These are phyloP conservation scores for Tulasnella sp. DNA, from an alignment of 768 basidiomycete genomes.

Conservation along the genomic window DNA sequence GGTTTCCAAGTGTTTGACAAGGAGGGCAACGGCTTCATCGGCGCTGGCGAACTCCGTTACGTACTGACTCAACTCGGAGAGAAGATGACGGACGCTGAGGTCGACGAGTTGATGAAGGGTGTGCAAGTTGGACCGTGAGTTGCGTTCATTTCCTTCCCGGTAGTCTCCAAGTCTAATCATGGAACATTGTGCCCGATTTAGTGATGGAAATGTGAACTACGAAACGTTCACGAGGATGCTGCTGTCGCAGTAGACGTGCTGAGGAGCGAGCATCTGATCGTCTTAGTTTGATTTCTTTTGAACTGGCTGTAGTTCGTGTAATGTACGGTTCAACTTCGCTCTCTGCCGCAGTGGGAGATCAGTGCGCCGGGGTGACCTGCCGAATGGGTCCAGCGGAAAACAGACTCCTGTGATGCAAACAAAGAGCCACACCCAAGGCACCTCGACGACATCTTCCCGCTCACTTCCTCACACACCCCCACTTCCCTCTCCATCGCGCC, in stretches of 20 bases:
- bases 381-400: background rate
- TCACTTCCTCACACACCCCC: background rate
- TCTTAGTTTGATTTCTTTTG: background rate
- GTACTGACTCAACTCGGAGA: constrained; percentile 95
- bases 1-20: constrained; percentile 99
- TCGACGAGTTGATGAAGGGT: constrained; percentile 95
- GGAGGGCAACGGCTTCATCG: constrained; percentile 84
- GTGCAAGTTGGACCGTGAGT: constrained; percentile 86
- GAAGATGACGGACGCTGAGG: constrained; percentile 97
- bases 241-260: constrained; percentile 63
- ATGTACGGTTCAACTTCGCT: constrained; percentile 8
- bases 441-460: background rate
- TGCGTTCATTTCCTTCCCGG: constrained; percentile 21
- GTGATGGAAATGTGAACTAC: constrained; percentile 96
- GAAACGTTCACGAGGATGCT: constrained; percentile 95
- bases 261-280: background rate
- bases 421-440: constrained; percentile 12
- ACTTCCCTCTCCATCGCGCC: background rate
- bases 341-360: background rate
- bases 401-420: background rate
- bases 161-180: background rate
- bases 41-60: constrained; percentile 87
- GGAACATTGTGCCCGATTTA: constrained; percentile 37
- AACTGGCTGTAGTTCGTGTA: constrained; percentile 15
- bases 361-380: background rate